Evolutionary conservation across 2,329 filamentous ascomycete species (phyloP).

Genomic region (Ascomycota sp.): DNA sequence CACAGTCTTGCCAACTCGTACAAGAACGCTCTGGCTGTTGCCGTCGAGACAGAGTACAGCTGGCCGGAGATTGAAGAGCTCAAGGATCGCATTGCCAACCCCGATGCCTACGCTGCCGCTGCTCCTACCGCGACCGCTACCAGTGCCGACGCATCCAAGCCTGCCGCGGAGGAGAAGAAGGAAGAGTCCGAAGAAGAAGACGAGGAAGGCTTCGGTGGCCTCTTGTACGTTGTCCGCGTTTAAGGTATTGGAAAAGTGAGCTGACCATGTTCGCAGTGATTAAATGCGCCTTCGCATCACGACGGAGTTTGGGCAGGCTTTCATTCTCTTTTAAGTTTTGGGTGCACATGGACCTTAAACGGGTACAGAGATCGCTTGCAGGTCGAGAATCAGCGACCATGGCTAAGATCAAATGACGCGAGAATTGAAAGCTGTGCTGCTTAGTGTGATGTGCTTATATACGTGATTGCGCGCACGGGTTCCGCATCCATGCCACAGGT

Average conservation of each 20-base stretch:
- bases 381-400: too few relatives aligned
- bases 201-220: slow-evolving; percentile 53
- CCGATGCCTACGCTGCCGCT: slow-evolving; percentile 76
- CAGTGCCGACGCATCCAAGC: slow-evolving; percentile 23
- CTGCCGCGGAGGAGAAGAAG: slow-evolving; percentile 39
- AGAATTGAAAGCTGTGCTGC: slow-evolving; percentile 7
- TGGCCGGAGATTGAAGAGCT: slow-evolving; percentile 93
- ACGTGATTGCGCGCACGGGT: neutral
- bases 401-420: slow-evolving; percentile 10
- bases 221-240: slow-evolving; percentile 33
- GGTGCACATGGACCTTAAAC: slow-evolving; percentile 14
- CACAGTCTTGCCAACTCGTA: slow-evolving; percentile 94
- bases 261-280: slow-evolving; percentile 25
- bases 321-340: slow-evolving; percentile 1
- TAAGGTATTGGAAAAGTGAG: neutral
- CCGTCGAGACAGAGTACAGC: slow-evolving; percentile 71
- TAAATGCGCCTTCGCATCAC: slow-evolving; percentile 22
- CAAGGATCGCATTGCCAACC: slow-evolving; percentile 99
- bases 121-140: slow-evolving; percentile 46
- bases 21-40: slow-evolving; percentile 88
- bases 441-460: neutral
- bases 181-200: slow-evolving; percentile 48
- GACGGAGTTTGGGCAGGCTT: slow-evolving; percentile 18
- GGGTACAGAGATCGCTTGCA: slow-evolving; percentile 25
- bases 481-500: neutral